phyloP scores from a whole-genome alignment of 2,329 filamentous ascomycete genomes.

The Talaromyces sp. region DNA sequence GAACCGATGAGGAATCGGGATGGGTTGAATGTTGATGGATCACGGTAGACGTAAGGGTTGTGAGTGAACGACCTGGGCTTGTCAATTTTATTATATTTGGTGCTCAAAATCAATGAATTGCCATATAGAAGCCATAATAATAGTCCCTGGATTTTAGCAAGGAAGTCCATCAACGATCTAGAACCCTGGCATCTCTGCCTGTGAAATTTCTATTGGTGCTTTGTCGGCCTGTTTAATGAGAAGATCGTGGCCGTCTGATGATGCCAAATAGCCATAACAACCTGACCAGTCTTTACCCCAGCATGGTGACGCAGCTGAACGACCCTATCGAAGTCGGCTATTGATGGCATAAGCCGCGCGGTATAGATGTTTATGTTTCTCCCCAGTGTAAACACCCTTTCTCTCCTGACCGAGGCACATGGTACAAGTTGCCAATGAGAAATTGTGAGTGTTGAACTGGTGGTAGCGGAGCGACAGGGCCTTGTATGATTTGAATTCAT shows the following conservation, averaged over 20 bases:
- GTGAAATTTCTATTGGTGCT: slow-evolving; percentile 36
- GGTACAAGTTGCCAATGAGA: background rate
- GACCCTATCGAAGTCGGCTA: slow-evolving; percentile 16
- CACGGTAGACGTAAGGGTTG: background rate
- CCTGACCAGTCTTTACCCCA: slow-evolving; percentile 31
- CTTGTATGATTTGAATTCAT: background rate
- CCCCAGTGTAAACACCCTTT: slow-evolving; percentile 9
- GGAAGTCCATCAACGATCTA: slow-evolving; percentile 45
- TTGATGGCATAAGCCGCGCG: background rate
- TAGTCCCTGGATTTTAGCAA: slow-evolving; percentile 17
- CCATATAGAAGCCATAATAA: slow-evolving; percentile 20
- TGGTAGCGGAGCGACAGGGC: background rate
- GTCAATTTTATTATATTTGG: background rate
- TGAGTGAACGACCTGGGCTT: background rate
- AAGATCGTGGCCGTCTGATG: slow-evolving; percentile 29
- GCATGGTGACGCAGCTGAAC: slow-evolving; percentile 30
- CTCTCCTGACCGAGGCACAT: slow-evolving; percentile 13
- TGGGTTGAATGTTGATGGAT: slow-evolving; percentile 1
- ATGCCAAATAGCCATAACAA: slow-evolving; percentile 35
- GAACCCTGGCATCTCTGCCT: slow-evolving; percentile 35
- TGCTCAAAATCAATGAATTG: background rate
- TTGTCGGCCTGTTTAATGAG: slow-evolving; percentile 37
- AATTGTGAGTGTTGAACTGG: background rate
- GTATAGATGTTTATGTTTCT: slow-evolving; percentile 5
- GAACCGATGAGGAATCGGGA: background rate